Evolutionary conservation across 2,329 filamentous ascomycete species (phyloP), one percentile per base, ranked within the genome.

Genomic region (Endoconidiophora polonica): DNA sequence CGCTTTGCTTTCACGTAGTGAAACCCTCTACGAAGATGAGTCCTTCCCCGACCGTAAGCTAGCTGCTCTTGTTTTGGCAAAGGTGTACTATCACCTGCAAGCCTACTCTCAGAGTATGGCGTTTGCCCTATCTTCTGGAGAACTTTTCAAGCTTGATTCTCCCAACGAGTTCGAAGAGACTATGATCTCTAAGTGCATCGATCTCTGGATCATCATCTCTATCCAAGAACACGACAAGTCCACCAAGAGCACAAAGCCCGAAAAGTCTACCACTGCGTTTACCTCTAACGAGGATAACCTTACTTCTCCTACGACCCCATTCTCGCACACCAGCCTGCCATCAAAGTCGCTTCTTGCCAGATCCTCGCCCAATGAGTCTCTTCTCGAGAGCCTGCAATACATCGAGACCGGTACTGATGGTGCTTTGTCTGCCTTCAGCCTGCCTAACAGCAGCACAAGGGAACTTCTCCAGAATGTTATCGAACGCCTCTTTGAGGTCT

Each of bases 81-180:
- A 98, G 74, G 87, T 96, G 58, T 98, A 96, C 71, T 98, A 96
- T 63, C 91, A 98, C 63, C 79, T 98, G 48, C 87, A 95, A 68
- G 91, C 91, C 65, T 98, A 98, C 71, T 91, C 95, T 63, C 91
- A 98, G 70, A 95, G 90, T 67, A 96, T 98, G 90, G 84, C 86
- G 48, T 96, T 98, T 66, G 91, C 91, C 56, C 77, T 98, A 43
- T 88, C 87, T 53, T 88, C 91, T 22, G 91, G 91, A 54, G 86
- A 95, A 63, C 79, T 94, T 46, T 95, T 98, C 73, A 86, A 93
- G 69, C 77, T 96, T 57, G 85, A 95, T 60, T 76, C 81, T 49
- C 82, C 85, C 48, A 84, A 86, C 66, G 91, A 98, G 70, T 98
- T 94, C 61, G 91, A 98, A 66, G 88, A 98, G 70, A 98, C 91